Evolutionary conservation across 768 basidiomycete genomes (phyloP), one percentile per base, ranked within the genome.

Genomic region (Asterophora lycoperdoides): DNA sequence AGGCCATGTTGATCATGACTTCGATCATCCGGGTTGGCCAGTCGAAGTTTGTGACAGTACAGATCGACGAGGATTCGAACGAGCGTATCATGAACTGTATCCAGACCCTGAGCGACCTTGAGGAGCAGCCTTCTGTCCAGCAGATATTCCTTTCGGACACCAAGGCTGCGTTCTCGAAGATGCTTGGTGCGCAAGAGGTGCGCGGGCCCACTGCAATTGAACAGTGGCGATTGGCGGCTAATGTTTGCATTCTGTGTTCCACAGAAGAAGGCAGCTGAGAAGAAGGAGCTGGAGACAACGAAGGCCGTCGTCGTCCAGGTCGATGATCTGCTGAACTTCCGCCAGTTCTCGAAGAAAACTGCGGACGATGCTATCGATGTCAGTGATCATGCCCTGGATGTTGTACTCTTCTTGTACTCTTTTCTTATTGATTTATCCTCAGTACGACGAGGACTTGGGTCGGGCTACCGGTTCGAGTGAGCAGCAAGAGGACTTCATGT

Each of bases 1-100:
- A 90, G 87, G 84, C 90, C 5, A 97, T 99, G 90, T 77, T 99
- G 46, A 92, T 98, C 64, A 97, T 99, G 96, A 86, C 93, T 1
- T 96, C 93, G 8, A 77, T 93, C 63, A 89, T 98, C 62, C 92
- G 96, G 41, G 91, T 97, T 47, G 96, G 96, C 32, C 95, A 98
- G 69, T 94, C 93, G 46, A 95, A 94, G 63, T 94, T 95, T 57
- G 89, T 87, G 37, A 83, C 89, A 0, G 86, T 84, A 1, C 88
- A 90, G n/a, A 99, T 99, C 56, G 96, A 99, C 71, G 96, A 99
- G 64, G 96, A 99, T 65, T 94, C 93, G 5, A 87, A 83, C 56
- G 96, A 99, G 67, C 84, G 96, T 19, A 92, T 99, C 68, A 80
- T 96, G 77, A 90, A 87, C 66, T 99, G 96, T 69, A 87, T 99